phyloP scores from a whole-genome alignment of 441 rosid species.

The Metrosideros polymorpha region DNA sequence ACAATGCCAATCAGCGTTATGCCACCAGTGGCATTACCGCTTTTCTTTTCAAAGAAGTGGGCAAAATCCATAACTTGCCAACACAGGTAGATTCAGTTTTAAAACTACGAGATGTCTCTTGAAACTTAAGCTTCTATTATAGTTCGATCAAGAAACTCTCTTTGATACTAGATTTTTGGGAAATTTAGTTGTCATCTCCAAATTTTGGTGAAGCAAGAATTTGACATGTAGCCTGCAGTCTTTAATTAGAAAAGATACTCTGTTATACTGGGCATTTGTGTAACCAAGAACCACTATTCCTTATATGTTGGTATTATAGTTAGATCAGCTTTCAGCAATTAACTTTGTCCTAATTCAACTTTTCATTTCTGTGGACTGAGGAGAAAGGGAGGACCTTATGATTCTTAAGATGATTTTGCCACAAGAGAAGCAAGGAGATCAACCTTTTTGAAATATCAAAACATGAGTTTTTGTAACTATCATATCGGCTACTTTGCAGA shows the following conservation, averaged over 20 bases:
- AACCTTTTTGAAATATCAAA: not conserved
- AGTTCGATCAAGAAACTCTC: not conserved
- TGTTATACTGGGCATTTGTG: not conserved
- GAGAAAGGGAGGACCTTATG: not conserved
- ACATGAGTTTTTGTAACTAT: not conserved
- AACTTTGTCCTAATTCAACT: not conserved
- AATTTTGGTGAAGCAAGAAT: not conserved
- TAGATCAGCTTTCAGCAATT: not conserved
- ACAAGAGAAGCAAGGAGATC: not conserved
- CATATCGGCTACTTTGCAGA: not conserved
- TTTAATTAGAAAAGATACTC: not conserved
- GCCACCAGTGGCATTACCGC: constrained; percentile 89
- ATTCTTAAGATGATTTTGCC: not conserved
- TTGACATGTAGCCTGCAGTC: not conserved
- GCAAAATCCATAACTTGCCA: constrained; percentile 69
- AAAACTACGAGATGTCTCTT: not conserved
- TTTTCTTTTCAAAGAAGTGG: constrained; percentile 91
- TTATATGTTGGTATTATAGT: not conserved
- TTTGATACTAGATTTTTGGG: not conserved
- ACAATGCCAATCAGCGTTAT: constrained; percentile 92
- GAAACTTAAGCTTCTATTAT: not conserved
- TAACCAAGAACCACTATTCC: not conserved
- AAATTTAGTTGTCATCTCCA: not conserved
- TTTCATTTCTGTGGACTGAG: not conserved
- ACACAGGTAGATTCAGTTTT: constrained; percentile 48